phyloP scores from a whole-genome alignment of 1,284 basidiomycete species.

The Pseudozyma sp. region DNA sequence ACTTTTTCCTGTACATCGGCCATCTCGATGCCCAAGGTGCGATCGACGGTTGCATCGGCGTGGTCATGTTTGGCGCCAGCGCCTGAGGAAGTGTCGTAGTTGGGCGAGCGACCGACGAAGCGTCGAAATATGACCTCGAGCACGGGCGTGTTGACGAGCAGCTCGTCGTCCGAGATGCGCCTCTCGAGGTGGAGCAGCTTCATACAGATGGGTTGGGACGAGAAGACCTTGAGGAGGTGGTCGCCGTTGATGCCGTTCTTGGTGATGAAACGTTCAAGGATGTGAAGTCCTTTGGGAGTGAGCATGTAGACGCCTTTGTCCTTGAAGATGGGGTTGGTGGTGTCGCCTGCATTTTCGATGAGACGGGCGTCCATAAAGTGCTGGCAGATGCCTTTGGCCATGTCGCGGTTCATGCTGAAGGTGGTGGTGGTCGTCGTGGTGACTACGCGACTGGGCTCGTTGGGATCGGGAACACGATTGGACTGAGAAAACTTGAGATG shows the following conservation, averaged over 20 bases:
- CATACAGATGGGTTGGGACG: conserved; percentile 94
- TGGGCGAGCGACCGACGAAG: conserved; percentile 80
- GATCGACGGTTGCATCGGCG: conserved; percentile 67
- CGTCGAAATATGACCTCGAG: conserved; percentile 94
- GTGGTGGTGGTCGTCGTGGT: conserved; percentile 99
- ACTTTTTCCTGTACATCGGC: conserved; percentile 76
- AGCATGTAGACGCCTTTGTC: conserved; percentile 95
- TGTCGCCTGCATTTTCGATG: conserved; percentile 95
- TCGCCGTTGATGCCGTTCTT: conserved; percentile 96
- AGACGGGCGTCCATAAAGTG: conserved; percentile 99
- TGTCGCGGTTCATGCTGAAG: conserved; percentile 98
- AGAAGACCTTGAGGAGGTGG: conserved; percentile 88
- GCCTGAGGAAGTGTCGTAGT: conserved; percentile 20
- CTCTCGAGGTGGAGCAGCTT: conserved; percentile 97
- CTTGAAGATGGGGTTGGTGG: conserved; percentile 88
- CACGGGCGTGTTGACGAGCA: conserved; percentile 92
- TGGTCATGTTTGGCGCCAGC: conserved; percentile 8
- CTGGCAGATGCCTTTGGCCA: conserved; percentile 99
- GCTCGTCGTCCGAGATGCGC: conserved; percentile 91
- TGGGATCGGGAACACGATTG: conserved; percentile 95
- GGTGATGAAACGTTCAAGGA: conserved; percentile 97
- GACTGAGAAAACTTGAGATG: conserved; percentile 99
- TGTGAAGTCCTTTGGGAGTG: conserved; percentile 97
- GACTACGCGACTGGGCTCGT: conserved; percentile 94
- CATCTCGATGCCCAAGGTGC: conserved; percentile 71